phyloP scores from a whole-genome alignment of 202 grass and related monocot genomes.

The Brachypodium distachyon region DNA sequence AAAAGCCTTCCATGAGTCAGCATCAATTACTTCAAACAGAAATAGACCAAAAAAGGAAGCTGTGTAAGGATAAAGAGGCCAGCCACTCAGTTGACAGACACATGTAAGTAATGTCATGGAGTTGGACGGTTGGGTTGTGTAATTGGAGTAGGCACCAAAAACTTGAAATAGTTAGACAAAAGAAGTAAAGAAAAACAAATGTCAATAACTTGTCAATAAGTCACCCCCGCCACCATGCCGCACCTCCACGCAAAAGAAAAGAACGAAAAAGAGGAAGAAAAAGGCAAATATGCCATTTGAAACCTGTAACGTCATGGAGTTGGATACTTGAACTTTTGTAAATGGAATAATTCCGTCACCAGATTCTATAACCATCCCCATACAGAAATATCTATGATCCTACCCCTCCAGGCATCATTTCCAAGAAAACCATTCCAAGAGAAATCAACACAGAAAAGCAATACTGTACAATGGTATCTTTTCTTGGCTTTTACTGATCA shows the following conservation, averaged over 20 bases:
- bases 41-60: not conserved
- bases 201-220: not conserved
- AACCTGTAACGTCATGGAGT: not conserved
- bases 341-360: not conserved
- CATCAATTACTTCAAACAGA: not conserved
- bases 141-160: not conserved
- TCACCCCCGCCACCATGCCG: not conserved
- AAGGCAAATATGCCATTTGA: not conserved
- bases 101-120: not conserved
- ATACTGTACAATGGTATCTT: not conserved
- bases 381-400: not conserved
- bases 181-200: not conserved
- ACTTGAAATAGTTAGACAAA: not conserved
- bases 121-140: not conserved
- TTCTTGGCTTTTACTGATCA: not conserved
- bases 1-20: not conserved
- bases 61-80: not conserved
- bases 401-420: slow-evolving; percentile 17
- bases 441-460: not conserved
- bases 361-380: not conserved
- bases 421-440: slow-evolving; percentile 8
- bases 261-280: not conserved
- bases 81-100: not conserved
- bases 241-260: not conserved
- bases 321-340: not conserved